Evolutionary conservation across 2,329 filamentous ascomycete species (phyloP).

Genomic region (Penicillium sp.): DNA sequence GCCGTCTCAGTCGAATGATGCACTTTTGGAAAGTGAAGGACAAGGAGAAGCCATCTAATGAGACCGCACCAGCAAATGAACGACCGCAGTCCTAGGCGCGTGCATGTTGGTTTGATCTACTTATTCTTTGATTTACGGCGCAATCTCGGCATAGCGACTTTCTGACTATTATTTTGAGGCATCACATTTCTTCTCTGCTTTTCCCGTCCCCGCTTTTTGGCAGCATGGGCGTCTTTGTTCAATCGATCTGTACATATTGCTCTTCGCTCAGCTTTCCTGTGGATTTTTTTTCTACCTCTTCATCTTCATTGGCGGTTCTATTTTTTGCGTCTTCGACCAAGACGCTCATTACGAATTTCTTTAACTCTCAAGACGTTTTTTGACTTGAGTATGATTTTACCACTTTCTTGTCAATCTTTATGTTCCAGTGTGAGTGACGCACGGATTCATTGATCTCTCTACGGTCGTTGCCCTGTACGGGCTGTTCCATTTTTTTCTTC

Average conservation of each 20-base stretch:
- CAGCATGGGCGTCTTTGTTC: constrained; percentile 13
- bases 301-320: constrained; percentile 18
- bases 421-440: constrained; percentile 30
- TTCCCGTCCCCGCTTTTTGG: constrained; percentile 3
- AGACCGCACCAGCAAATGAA: constrained; percentile 22
- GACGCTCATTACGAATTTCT: constrained; percentile 37
- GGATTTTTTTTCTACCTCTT: constrained; percentile 21
- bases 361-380: constrained; percentile 30
- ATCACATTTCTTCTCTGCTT: constrained; percentile 7
- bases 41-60: constrained; percentile 36
- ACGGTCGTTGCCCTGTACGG: constrained; percentile 22
- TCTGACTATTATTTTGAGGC: constrained; percentile 17
- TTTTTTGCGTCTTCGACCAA: constrained; percentile 18
- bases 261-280: constrained; percentile 18
- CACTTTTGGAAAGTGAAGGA: constrained; percentile 52
- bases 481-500: constrained; percentile 14
- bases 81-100: constrained; percentile 22
- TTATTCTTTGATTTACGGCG: constrained; percentile 26
- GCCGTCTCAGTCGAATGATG: constrained; percentile 49
- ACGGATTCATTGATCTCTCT: constrained; percentile 28
- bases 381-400: constrained; percentile 32
- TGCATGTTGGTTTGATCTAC: constrained; percentile 20
- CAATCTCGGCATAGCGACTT: constrained; percentile 31
- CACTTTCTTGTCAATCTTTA: constrained; percentile 37
- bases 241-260: constrained; percentile 25